A percentile compares a stretch with the other conserved stretches of the same genome.
These are phyloP conservation scores for Globisporangium carolinianum DNA, from an alignment of 352 stramenopile species.

Conservation along the genomic window DNA sequence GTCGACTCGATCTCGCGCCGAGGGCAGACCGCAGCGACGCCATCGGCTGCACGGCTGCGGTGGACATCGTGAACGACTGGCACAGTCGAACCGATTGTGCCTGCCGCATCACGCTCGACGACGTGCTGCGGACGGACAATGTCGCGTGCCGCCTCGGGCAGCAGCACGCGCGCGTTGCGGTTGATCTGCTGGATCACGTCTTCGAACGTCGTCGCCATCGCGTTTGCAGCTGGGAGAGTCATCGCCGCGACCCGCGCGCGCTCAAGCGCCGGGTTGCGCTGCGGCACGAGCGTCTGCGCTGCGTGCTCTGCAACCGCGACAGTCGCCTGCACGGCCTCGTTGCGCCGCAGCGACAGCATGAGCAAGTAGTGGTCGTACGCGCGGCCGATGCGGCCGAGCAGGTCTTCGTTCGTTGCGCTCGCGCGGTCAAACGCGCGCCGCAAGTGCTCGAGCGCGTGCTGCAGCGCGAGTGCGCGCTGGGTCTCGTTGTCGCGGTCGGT, in stretches of 20 bases:
- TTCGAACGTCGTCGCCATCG: slow-evolving; percentile 15
- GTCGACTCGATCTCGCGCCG: background rate
- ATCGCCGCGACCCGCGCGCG: slow-evolving; percentile 34
- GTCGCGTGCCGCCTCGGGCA: slow-evolving; percentile 36
- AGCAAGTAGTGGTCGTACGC: slow-evolving; percentile 55
- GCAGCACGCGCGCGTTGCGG: slow-evolving; percentile 28
- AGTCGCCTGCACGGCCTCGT: slow-evolving; percentile 56
- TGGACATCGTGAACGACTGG: slow-evolving; percentile 5
- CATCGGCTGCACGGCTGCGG: background rate
- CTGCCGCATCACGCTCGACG: background rate
- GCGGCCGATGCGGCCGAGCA: slow-evolving; percentile 44
- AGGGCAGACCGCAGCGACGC: background rate
- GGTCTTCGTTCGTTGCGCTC: slow-evolving; percentile 39
- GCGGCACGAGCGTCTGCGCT: slow-evolving; percentile 57
- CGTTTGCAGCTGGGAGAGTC: slow-evolving; percentile 34
- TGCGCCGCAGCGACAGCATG: slow-evolving; percentile 47
- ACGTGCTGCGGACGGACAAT: slow-evolving; percentile 10
- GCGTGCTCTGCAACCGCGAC: slow-evolving; percentile 24
- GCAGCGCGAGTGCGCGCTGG: slow-evolving; percentile 35
- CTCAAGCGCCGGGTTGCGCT: slow-evolving; percentile 62
- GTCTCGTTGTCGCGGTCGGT: slow-evolving; percentile 38
- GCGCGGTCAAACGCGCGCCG: slow-evolving; percentile 47
- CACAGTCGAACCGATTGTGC: background rate
- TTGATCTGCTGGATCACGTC: slow-evolving; percentile 61
- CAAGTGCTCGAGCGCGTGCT: slow-evolving; percentile 30